Percentiles rank a stretch among this genome's conserved stretches.
Conservation (phyloP, 108 stramenopile genomes). For the Cyclotella baltica region DNA sequence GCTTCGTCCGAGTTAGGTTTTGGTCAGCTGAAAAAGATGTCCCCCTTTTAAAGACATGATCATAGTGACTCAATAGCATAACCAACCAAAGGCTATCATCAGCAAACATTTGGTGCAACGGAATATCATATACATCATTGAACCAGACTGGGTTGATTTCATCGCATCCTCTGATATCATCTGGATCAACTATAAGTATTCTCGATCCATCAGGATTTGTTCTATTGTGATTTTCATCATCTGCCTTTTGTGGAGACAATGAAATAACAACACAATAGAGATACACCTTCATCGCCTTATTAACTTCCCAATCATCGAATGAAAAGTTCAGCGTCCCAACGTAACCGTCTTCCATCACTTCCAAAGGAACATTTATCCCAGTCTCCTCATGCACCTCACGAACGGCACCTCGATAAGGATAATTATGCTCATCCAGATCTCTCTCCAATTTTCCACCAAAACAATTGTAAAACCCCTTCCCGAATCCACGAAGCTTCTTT, state of each 20-base stretch:
- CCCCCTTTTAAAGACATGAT: background rate
- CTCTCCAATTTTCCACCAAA: conserved; percentile 79
- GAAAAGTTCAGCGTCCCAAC: conserved; percentile 74
- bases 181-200: conserved; percentile 32
- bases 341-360: conserved; percentile 53
- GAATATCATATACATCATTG: conserved; percentile 60
- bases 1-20: conserved; percentile 1
- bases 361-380: conserved; percentile 52
- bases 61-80: conserved; percentile 49
- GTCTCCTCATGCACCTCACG: conserved; percentile 80
- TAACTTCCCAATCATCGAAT: conserved; percentile 61
- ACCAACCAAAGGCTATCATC: conserved; percentile 83
- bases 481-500: conserved; percentile 77
- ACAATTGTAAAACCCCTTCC: conserved; percentile 72
- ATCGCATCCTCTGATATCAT: conserved; percentile 64
- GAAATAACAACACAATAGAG: conserved; percentile 64
- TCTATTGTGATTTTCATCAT: background rate
- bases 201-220: background rate
- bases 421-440: conserved; percentile 20
- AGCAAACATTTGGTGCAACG: conserved; percentile 84
- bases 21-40: background rate
- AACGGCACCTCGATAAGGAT: conserved; percentile 61
- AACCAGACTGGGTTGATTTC: conserved; percentile 84
- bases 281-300: conserved; percentile 71
- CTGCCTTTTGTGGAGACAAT: background rate